Conservation (phyloP, 345 rosid species). For the Euphorbia tirucalli region DNA sequence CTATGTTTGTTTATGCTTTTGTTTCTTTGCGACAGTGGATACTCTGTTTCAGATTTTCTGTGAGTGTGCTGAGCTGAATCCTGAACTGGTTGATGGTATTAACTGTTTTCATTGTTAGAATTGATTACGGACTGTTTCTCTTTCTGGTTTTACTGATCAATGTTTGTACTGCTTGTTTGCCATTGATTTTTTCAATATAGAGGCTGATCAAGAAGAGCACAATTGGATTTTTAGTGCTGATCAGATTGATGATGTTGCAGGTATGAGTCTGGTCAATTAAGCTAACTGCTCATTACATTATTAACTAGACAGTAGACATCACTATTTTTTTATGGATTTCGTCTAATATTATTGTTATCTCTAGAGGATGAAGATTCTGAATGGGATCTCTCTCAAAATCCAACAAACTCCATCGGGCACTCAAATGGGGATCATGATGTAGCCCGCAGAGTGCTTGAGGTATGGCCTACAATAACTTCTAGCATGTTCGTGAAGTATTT, state of each 20-base stretch:
- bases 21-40: constrained; percentile 59
- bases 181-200: constrained; percentile 18
- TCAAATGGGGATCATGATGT: constrained; percentile 78
- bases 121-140: background rate
- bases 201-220: constrained; percentile 46
- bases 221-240: constrained; percentile 89
- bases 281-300: background rate
- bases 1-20: background rate
- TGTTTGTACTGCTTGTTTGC: background rate
- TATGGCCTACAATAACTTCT: constrained; percentile 19
- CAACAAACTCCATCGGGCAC: constrained; percentile 64
- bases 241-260: constrained; percentile 51
- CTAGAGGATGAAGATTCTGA: constrained; percentile 53
- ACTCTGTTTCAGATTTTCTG: constrained; percentile 76
- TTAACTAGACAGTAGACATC: background rate
- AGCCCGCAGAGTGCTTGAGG: constrained; percentile 67
- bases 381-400: constrained; percentile 48
- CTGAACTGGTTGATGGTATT: constrained; percentile 80
- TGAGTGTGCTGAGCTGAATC: constrained; percentile 92
- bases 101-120: background rate
- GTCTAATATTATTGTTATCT: constrained; percentile 11
- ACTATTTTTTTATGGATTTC: background rate
- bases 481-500: background rate
- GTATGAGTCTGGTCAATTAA: constrained; percentile 25
- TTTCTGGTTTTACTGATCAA: background rate